phyloP scores from a whole-genome alignment of 164 flowering plant species.

The Paratinospora sagittata region DNA sequence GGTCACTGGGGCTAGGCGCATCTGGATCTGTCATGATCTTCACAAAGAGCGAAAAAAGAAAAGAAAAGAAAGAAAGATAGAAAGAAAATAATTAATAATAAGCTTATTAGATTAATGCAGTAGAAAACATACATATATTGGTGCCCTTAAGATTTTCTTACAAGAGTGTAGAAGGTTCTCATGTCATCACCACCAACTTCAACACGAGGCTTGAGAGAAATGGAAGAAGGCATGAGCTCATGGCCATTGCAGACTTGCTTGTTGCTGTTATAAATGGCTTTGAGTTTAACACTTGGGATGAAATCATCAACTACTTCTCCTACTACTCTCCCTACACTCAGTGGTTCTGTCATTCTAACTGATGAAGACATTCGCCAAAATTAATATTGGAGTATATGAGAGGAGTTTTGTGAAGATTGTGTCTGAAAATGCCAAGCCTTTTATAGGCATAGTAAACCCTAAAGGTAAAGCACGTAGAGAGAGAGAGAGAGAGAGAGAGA shows the following conservation, averaged over 20 bases:
- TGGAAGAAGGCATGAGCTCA: slow-evolving; percentile 57
- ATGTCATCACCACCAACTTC: slow-evolving; percentile 64
- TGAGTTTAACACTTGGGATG: slow-evolving; percentile 59
- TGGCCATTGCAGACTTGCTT: slow-evolving; percentile 59
- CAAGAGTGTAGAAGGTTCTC: slow-evolving; percentile 61
- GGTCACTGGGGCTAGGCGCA: slow-evolving; percentile 84
- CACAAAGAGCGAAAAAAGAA: slow-evolving; percentile 18
- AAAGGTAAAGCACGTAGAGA: no score
- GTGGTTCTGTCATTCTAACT: slow-evolving; percentile 39
- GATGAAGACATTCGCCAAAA: no score
- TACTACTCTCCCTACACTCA: slow-evolving; percentile 52
- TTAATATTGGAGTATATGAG: background rate
- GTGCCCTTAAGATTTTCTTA: no score
- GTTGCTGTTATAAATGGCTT: slow-evolving; percentile 42
- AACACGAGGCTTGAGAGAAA: slow-evolving; percentile 45
- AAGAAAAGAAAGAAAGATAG: no score
- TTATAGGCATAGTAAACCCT: slow-evolving; percentile 38
- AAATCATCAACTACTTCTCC: slow-evolving; percentile 69
- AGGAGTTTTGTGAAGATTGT: background rate
- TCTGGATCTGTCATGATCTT: slow-evolving; percentile 83
- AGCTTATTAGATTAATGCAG: background rate
- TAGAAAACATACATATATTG: background rate
- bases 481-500: no score
- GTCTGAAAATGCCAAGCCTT: slow-evolving; percentile 8
- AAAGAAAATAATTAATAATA: background rate